A percentile compares a stretch with the other conserved stretches of the same genome.
Evolutionary conservation across 1,139 yeast genomes (phyloP).

Genomic region (Schwanniomyces etchellsii): DNA sequence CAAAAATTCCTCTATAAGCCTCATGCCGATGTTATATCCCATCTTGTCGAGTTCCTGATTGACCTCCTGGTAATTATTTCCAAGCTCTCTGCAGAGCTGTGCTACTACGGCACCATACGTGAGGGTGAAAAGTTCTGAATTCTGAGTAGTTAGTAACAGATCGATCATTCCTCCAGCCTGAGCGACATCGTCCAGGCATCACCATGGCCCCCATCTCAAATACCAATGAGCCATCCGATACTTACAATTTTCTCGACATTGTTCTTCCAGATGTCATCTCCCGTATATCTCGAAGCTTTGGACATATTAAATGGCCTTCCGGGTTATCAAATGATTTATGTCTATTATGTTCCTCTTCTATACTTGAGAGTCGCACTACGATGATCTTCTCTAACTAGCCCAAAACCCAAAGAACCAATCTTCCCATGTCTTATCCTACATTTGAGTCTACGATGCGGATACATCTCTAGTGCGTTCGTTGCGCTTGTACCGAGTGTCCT

Average conservation of each 20-base stretch:
- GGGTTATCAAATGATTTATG: no score
- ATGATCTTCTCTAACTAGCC: no score
- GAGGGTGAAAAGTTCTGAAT: constrained; percentile 85
- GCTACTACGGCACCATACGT: constrained; percentile 94
- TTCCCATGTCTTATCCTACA: no score
- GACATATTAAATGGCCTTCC: constrained; percentile 38
- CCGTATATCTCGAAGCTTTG: constrained; percentile 48
- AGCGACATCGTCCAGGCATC: not conserved
- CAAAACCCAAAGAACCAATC: no score
- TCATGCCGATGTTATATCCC: constrained; percentile 93
- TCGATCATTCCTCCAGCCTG: no score
- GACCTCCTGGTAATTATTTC: constrained; percentile 70
- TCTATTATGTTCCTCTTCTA: no score
- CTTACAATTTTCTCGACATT: constrained; percentile 78
- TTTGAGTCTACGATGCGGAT: no score
- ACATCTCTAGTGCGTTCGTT: no score
- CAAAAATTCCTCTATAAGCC: constrained; percentile 88
- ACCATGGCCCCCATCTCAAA: no score
- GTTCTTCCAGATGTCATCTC: constrained; percentile 93
- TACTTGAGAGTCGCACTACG: no score
- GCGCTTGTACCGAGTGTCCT: no score
- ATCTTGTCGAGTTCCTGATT: constrained; percentile 80
- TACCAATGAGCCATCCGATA: no score
- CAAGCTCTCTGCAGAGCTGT: constrained; percentile 83
- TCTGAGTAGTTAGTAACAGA: constrained; percentile 36